Evolutionary conservation across 176 grass and related monocot genomes (phyloP).

Genomic region (Raddia guianensis): DNA sequence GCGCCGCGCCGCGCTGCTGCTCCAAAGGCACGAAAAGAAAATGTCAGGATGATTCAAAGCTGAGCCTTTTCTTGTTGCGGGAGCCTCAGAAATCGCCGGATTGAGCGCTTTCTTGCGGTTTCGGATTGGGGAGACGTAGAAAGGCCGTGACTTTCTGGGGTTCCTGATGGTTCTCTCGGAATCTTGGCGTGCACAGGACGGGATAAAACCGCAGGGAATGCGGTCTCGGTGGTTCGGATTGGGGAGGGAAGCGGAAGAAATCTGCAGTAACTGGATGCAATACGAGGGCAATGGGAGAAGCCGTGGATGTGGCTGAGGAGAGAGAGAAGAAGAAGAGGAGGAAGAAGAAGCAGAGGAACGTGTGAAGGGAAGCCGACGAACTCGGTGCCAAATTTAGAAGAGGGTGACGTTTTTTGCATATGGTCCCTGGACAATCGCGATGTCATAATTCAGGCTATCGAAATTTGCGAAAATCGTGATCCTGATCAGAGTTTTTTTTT

Average conservation of each 20-base stretch:
- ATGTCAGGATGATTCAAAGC: slow-evolving; percentile 7
- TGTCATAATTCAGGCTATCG: background rate
- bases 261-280: slow-evolving; percentile 11
- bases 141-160: slow-evolving; percentile 21
- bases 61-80: background rate
- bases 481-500: background rate
- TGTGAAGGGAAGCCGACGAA: slow-evolving; percentile 36
- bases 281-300: slow-evolving; percentile 18
- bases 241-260: background rate
- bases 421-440: background rate
- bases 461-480: background rate
- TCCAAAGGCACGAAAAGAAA: background rate
- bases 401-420: slow-evolving; percentile 1
- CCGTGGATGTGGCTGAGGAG: slow-evolving; percentile 5
- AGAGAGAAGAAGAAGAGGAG: background rate
- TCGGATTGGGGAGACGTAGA: slow-evolving; percentile 29
- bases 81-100: slow-evolving; percentile 28
- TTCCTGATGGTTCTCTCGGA: slow-evolving; percentile 1
- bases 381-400: slow-evolving; percentile 62
- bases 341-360: background rate
- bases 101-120: slow-evolving; percentile 13
- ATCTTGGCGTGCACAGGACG: slow-evolving; percentile 17
- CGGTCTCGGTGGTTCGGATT: background rate
- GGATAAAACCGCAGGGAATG: background rate
- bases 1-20: slow-evolving; percentile 8